Evolutionary conservation across 164 flowering plant genomes (phyloP).

Genomic region (Aristolochia contorta): DNA sequence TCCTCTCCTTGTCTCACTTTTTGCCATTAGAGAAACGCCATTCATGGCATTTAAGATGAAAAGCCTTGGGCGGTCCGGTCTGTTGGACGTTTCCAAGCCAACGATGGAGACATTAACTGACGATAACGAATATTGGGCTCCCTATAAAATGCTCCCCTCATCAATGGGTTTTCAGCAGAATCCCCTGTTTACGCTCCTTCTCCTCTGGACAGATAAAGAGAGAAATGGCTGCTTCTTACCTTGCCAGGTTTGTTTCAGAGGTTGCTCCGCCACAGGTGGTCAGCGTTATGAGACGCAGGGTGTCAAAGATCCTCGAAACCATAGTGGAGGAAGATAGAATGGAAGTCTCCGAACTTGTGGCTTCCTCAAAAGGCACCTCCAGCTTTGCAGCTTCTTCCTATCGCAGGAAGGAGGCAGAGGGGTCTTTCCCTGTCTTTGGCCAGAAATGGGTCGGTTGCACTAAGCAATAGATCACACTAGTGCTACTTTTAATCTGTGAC

Average conservation of each 20-base stretch:
- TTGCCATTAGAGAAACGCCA: too few relatives aligned
- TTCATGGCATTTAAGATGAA: neutral
- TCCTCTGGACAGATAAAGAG: neutral
- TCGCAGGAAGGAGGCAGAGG: neutral
- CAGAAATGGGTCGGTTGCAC: neutral
- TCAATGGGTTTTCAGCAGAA: neutral
- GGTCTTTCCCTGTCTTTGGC: neutral
- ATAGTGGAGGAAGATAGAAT: constrained; percentile 44
- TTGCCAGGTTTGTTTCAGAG: constrained; percentile 31
- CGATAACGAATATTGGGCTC: too few relatives aligned
- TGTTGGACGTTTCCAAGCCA: too few relatives aligned
- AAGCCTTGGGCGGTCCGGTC: neutral
- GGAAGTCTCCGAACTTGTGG: neutral
- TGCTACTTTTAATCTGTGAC: too few relatives aligned
- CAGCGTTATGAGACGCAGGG: constrained; percentile 31
- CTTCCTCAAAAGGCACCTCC: neutral
- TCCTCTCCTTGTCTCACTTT: too few relatives aligned
- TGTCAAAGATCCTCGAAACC: constrained; percentile 42
- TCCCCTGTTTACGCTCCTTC: neutral
- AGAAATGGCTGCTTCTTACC: constrained; percentile 32
- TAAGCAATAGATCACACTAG: neutral
- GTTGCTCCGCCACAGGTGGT: constrained; percentile 49
- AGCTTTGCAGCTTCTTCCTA: neutral
- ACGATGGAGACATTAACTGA: too few relatives aligned
- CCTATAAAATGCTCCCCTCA: neutral